These are phyloP conservation scores for Lachnellula willkommii DNA, from an alignment of 2,329 filamentous ascomycete genomes.

Conservation along the genomic window DNA sequence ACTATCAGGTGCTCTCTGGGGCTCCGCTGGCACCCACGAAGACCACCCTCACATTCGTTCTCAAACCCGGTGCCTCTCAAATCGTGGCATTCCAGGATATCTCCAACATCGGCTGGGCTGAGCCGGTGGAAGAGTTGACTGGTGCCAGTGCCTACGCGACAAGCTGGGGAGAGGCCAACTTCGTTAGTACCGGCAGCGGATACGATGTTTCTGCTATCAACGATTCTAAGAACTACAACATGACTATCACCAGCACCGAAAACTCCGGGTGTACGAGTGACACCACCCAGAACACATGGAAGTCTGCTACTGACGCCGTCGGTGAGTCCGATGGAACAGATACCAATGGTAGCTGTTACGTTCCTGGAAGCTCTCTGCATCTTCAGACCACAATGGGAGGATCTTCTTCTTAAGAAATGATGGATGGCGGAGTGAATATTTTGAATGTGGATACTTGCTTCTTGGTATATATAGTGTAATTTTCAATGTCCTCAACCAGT, in stretches of 20 bases:
- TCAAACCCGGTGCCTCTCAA: slow-evolving; percentile 21
- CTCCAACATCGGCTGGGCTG: slow-evolving; percentile 24
- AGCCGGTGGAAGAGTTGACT: slow-evolving; percentile 12
- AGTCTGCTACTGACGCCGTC: slow-evolving; percentile 22
- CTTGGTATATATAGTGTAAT: slow-evolving; percentile 23
- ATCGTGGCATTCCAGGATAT: slow-evolving; percentile 26
- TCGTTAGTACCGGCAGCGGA: slow-evolving; percentile 22
- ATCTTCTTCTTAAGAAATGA: slow-evolving; percentile 8
- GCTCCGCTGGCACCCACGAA: slow-evolving; percentile 23
- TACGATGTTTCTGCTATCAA: slow-evolving; percentile 31
- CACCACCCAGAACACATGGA: slow-evolving; percentile 28
- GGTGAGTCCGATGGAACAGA: slow-evolving; percentile 18
- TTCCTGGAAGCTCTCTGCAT: slow-evolving; percentile 19
- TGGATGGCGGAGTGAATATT: not conserved
- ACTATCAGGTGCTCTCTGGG: slow-evolving; percentile 16
- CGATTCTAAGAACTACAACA: slow-evolving; percentile 26
- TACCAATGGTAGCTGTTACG: slow-evolving; percentile 24
- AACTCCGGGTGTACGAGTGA: slow-evolving; percentile 23
- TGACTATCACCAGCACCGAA: slow-evolving; percentile 27
- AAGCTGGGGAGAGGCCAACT: slow-evolving; percentile 28
- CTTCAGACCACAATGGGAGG: slow-evolving; percentile 28
- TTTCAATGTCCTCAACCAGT: slow-evolving; percentile 7
- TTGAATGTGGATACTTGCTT: slow-evolving; percentile 7
- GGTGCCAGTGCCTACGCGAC: slow-evolving; percentile 22
- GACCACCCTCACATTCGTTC: slow-evolving; percentile 23